Base-by-base conservation (phyloP, 768 basidiomycete genomes). In the Trametes cubensis region DNA sequence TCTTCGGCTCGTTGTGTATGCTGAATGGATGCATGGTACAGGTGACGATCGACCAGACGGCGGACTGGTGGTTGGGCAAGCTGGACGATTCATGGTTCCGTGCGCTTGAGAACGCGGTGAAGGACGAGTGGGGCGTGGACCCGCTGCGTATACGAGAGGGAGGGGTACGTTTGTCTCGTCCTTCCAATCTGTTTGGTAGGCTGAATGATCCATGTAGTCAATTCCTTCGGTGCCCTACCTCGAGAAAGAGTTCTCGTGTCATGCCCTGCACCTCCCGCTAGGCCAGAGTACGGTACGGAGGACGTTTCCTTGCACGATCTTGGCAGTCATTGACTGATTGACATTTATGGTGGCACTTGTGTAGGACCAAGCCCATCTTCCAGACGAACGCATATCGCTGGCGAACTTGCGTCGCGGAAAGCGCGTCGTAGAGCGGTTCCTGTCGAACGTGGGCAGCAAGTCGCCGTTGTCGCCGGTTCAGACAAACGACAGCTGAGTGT, bases 41-140 rank as follows among this genome's bases (percentile, higher is more conserved):
- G 92, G 80, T 95, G 65, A 81, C 78, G 20, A 85, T 97, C 55
- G 85, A 90, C 45, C 90, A 93, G 61, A 88, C 84, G 2, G 95
- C 94, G 0, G 89, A 95, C 69, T 98, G 95, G 95, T 99, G 96
- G 96, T 81, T 99, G 2, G 94, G 95, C 0, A 86, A 90, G 57
- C 81, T 96, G 42, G 85, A 92, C 56, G 88, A 89, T 61, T 82
- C 82, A 4, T 97, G 92, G 86, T 96, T 95, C 78, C 83, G 86
- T 65, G 87, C 91, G 0, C 80, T 99, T 53, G 93, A 96, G 71
- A 77, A 79, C 41, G 90, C 94, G 21, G 86, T 99, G 0, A 78
- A 81, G 51, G 87, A 91, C 47, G 93, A 95, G 68, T 99, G 96
- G 96, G 87, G 87, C 5, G 78, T 87, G 45, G 82, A 87, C 61